These are phyloP conservation scores for Cladobotryum protrusum DNA, from an alignment of 2,329 filamentous ascomycete genomes.

Conservation along the genomic window DNA sequence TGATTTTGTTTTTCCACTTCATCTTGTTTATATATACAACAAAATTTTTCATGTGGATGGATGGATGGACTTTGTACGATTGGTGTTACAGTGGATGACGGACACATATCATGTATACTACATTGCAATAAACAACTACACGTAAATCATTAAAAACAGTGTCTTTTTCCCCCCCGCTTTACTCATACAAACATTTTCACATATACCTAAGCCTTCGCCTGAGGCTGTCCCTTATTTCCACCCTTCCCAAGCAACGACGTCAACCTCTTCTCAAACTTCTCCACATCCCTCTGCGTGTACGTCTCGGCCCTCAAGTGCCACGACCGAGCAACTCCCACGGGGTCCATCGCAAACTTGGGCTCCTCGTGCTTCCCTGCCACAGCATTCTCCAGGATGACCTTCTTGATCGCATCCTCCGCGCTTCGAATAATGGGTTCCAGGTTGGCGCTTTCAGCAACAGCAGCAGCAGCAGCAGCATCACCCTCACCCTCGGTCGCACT, in stretches of 20 bases:
- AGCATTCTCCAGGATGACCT: constrained; percentile 27
- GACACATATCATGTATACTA: neutral
- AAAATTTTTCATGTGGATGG: constrained; percentile 16
- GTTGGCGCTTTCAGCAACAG: constrained; percentile 6
- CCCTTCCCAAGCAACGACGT: constrained; percentile 23
- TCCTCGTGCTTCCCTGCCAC: constrained; percentile 33
- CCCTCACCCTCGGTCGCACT: constrained; percentile 13
- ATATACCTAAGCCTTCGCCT: constrained; percentile 18
- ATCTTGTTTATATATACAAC: neutral
- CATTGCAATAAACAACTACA: neutral
- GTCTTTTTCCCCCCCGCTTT: no score
- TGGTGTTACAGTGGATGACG: no score
- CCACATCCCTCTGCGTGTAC: constrained; percentile 28
- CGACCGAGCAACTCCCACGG: constrained; percentile 28
- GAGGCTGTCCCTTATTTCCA: constrained; percentile 16
- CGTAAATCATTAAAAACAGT: no score
- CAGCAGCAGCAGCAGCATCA: constrained; percentile 7
- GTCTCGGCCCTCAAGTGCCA: constrained; percentile 34
- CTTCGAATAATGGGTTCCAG: constrained; percentile 23
- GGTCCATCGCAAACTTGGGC: constrained; percentile 27
- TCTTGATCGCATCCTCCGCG: constrained; percentile 27
- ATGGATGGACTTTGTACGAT: no score
- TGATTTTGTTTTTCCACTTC: neutral
- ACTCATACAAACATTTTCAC: neutral
- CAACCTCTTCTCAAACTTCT: constrained; percentile 36